Conservation (phyloP, 139 green algal genomes). For the Ettlia oleoabundans region DNA sequence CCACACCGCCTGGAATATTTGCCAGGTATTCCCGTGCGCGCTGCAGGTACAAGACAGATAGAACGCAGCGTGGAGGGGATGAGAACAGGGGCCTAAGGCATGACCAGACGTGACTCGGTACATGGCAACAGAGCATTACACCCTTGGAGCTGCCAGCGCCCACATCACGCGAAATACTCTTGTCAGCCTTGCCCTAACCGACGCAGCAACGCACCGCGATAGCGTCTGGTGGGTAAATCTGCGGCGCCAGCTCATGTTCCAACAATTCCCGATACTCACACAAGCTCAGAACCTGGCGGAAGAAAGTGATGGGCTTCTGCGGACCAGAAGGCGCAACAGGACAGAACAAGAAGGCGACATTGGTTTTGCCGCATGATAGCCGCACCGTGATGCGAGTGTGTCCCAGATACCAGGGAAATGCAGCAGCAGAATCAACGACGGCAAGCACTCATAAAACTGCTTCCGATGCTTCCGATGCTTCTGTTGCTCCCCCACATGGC, state of each 20-base stretch:
- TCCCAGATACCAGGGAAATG: too few relatives aligned
- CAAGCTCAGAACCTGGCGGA: slow-evolving; percentile 52
- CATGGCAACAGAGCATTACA: too few relatives aligned
- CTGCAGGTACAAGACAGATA: not conserved
- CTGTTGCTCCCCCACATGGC: not conserved
- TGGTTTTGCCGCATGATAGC: too few relatives aligned
- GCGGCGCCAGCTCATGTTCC: slow-evolving; percentile 52
- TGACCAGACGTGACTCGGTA: too few relatives aligned
- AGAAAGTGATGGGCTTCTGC: slow-evolving; percentile 94
- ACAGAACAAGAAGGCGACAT: too few relatives aligned
- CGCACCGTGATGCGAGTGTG: too few relatives aligned
- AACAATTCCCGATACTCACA: slow-evolving; percentile 27
- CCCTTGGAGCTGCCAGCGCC: too few relatives aligned
- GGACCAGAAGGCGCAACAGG: not conserved
- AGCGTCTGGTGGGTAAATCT: slow-evolving; percentile 84
- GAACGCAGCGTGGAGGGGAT: not conserved
- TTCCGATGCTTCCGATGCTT: too few relatives aligned
- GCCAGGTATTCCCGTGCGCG: slow-evolving; percentile 77
- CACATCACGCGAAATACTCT: too few relatives aligned
- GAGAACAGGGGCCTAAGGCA: not conserved
- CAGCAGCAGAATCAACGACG: too few relatives aligned
- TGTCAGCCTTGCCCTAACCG: not conserved
- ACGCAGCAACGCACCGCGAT: slow-evolving; percentile 42
- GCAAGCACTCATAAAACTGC: too few relatives aligned
- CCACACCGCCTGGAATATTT: slow-evolving; percentile 77